Conservation (phyloP, 2,329 filamentous ascomycete species). For the Talaromyces sp. region DNA sequence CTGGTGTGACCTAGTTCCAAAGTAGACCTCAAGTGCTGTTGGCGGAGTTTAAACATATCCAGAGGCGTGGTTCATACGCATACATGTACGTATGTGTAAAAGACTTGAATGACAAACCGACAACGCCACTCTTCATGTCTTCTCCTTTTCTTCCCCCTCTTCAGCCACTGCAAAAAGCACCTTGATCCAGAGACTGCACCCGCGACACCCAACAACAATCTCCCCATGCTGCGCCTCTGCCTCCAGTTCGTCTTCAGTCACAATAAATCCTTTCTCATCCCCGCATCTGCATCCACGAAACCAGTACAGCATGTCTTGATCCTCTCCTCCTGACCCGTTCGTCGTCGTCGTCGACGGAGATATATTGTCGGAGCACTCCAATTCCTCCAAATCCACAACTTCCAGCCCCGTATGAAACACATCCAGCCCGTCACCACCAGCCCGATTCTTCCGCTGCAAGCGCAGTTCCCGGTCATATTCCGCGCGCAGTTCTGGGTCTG, state of each 20-base stretch:
- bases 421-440: conserved; percentile 20
- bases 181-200: conserved; percentile 59
- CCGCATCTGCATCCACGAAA: conserved; percentile 53
- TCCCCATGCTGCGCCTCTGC: conserved; percentile 48
- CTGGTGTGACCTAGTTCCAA: too few species aligned
- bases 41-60: too few species aligned
- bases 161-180: conserved; percentile 51
- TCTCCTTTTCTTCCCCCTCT: conserved; percentile 14
- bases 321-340: conserved; percentile 33
- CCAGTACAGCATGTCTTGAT: conserved; percentile 43
- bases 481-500: conserved; percentile 34
- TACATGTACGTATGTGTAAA: too few species aligned
- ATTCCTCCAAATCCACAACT: conserved; percentile 52
- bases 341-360: not conserved
- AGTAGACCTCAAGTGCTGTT: too few species aligned
- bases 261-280: conserved; percentile 49
- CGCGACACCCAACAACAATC: conserved; percentile 54
- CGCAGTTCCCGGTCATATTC: conserved; percentile 46
- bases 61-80: too few species aligned
- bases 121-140: not conserved
- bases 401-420: conserved; percentile 49
- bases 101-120: not conserved
- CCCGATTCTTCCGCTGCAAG: conserved; percentile 23
- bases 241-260: conserved; percentile 50
- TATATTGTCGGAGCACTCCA: conserved; percentile 34